Evolutionary conservation across 352 stramenopile species (phyloP), one percentile per base, ranked within the genome.

Genomic region (Phytophthora europaea): DNA sequence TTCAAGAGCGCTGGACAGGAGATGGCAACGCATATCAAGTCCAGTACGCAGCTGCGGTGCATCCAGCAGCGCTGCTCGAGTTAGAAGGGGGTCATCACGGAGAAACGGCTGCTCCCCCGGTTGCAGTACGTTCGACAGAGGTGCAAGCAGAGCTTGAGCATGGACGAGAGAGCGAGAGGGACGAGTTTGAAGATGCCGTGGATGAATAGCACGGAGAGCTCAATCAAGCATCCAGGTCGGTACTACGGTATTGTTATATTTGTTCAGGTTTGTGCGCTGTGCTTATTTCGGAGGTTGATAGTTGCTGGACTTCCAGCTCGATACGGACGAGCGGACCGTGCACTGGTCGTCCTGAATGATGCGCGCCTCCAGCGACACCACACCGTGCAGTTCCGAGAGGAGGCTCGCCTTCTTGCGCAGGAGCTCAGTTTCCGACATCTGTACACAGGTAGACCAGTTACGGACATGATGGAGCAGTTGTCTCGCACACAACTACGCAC

Each of bases 301-400:
- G 59, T 75, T 67, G 18, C 55, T 64, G 13, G 85, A 91, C 54
- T 90, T 89, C 82, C 84, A 94, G 70, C 87, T 94, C 20, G 87
- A 94, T 40, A 94, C 83, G 10, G 83, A 79, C 12, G 87, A 94
- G n/a, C 80, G 81, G 8, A 94, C 65, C 0, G 83, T 92, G 51
- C 81, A 85, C 69, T 92, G 81, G 58, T 92, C 84, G 52, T 92
- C 87, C 47, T 85, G 67, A 4, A 91, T 68, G 64, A 90, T 76
- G 0, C 72, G 70, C 57, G 89, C 78, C 62, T 94, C 80, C 38
- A 83, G 55, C 15, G 75, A 81, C 9, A 92, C 71, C 23, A 94
- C 77, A 1, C 72, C 72, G 67, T 90, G 84, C 3, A 94, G 79
- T 57, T 91, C 72, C 34, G 73, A 79, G 10, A 94, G 68, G 38